These are phyloP conservation scores for Anisodus tanguticus DNA, from an alignment of 257 asterid genomes.

Conservation along the genomic window DNA sequence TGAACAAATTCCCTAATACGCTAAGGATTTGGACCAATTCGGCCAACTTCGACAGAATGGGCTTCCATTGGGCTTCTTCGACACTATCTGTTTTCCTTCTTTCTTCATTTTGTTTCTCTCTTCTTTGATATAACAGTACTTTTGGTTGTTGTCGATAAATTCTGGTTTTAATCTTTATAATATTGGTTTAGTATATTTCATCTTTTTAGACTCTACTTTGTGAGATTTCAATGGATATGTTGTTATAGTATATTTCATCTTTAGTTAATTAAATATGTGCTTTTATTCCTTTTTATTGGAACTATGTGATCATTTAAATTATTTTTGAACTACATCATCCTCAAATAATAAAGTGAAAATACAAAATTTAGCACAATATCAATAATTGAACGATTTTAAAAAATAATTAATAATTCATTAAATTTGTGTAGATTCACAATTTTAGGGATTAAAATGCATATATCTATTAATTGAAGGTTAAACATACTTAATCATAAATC, in stretches of 20 bases:
- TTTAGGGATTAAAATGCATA: not conserved
- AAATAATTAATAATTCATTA: not conserved
- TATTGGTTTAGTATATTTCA: too few species aligned
- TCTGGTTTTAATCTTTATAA: not conserved
- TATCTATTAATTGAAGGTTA: not conserved
- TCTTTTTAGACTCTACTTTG: not conserved
- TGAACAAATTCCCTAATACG: not conserved
- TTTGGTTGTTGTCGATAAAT: not conserved
- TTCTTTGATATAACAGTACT: not conserved
- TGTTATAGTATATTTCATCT: not conserved
- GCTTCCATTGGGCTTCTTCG: slow-evolving; percentile 7
- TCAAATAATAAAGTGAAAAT: not conserved
- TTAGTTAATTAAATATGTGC: not conserved
- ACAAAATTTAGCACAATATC: not conserved
- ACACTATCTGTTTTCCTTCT: not conserved
- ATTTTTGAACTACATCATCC: not conserved
- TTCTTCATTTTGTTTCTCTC: not conserved
- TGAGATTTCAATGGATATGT: not conserved
- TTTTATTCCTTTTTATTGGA: not conserved
- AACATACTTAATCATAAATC: not conserved
- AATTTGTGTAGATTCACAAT: not conserved
- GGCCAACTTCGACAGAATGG: not conserved
- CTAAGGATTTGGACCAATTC: not conserved
- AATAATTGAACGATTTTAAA: not conserved
- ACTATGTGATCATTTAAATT: not conserved